These are phyloP conservation scores for Sonneratia caseolaris DNA, from an alignment of 345 rosid genomes.

Conservation along the genomic window DNA sequence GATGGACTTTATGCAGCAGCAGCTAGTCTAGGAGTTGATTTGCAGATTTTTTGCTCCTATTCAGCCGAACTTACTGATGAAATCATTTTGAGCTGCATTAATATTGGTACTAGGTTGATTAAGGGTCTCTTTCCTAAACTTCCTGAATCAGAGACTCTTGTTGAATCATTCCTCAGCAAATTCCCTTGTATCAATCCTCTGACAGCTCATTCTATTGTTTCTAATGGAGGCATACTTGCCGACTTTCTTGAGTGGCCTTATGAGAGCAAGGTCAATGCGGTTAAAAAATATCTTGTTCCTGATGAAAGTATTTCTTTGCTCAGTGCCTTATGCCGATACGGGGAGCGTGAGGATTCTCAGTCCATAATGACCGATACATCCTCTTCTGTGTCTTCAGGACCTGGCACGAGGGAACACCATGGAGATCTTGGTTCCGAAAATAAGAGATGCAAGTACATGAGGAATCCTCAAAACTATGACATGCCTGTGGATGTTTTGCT, in stretches of 20 bases:
- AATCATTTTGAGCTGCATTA: slow-evolving; percentile 57
- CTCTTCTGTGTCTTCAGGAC: slow-evolving; percentile 76
- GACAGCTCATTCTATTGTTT: slow-evolving; percentile 73
- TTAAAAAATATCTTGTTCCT: slow-evolving; percentile 50
- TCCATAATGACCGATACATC: slow-evolving; percentile 88
- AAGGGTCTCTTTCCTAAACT: slow-evolving; percentile 44
- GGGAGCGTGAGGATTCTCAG: slow-evolving; percentile 84
- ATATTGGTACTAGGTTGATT: slow-evolving; percentile 28
- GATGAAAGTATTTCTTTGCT: slow-evolving; percentile 64
- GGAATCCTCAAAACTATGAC: slow-evolving; percentile 22
- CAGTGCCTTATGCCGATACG: slow-evolving; percentile 55
- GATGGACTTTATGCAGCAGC: slow-evolving; percentile 89
- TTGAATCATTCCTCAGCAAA: slow-evolving; percentile 76
- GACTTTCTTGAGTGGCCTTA: slow-evolving; percentile 61
- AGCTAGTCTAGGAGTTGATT: slow-evolving; percentile 76
- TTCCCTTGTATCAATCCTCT: slow-evolving; percentile 88
- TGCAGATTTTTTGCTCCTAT: slow-evolving; percentile 75
- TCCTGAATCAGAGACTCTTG: slow-evolving; percentile 83
- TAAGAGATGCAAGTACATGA: slow-evolving; percentile 26
- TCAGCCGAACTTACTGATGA: slow-evolving; percentile 68
- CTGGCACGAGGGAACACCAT: slow-evolving; percentile 45
- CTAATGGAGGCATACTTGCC: slow-evolving; percentile 44
- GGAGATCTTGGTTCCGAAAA: slow-evolving; percentile 29
- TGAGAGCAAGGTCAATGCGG: slow-evolving; percentile 37
- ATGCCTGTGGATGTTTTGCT: slow-evolving; percentile 27